Conservation (phyloP, 2,329 filamentous ascomycete genomes). For the Penicillium expansum region DNA sequence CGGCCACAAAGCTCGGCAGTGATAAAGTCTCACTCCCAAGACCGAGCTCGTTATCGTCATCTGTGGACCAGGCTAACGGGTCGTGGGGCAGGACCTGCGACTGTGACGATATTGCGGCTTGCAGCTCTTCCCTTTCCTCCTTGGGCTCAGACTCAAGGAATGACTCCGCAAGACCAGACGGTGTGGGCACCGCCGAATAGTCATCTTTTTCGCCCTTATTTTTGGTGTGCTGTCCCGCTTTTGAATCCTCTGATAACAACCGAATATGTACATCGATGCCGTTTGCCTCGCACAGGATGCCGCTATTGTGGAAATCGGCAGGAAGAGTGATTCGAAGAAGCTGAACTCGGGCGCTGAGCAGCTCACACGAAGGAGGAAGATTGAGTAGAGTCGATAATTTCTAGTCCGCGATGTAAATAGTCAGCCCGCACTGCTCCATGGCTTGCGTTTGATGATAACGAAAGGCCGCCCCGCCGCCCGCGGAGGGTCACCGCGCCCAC, state of each 20-base stretch:
- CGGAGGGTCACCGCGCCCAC: constrained; percentile 22
- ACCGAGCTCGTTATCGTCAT: constrained; percentile 50
- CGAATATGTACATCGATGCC: constrained; percentile 71
- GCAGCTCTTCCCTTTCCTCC: constrained; percentile 57
- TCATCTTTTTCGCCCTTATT: constrained; percentile 13
- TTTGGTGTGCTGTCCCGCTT: constrained; percentile 32
- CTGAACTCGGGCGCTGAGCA: constrained; percentile 72
- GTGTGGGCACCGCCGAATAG: constrained; percentile 37
- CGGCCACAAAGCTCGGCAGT: constrained; percentile 58
- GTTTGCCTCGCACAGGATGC: constrained; percentile 77
- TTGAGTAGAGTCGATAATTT: constrained; percentile 74
- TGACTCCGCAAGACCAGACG: constrained; percentile 59
- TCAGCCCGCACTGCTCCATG: constrained; percentile 22
- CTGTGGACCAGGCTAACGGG: constrained; percentile 42
- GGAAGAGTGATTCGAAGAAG: constrained; percentile 79
- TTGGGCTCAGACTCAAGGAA: constrained; percentile 58
- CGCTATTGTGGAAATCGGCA: constrained; percentile 80
- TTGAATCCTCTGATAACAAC: constrained; percentile 47
- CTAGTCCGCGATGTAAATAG: constrained; percentile 46
- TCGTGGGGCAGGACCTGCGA: constrained; percentile 51
- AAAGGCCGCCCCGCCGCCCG: constrained; percentile 4
- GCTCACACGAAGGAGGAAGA: constrained; percentile 68
- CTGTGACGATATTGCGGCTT: constrained; percentile 55
- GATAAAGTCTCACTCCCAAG: constrained; percentile 55
- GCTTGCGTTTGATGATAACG: constrained; percentile 1